Evolutionary conservation across 176 grass and related monocot genomes (phyloP), one percentile per base, ranked within the genome.

Genomic region (Microstegium vimineum): DNA sequence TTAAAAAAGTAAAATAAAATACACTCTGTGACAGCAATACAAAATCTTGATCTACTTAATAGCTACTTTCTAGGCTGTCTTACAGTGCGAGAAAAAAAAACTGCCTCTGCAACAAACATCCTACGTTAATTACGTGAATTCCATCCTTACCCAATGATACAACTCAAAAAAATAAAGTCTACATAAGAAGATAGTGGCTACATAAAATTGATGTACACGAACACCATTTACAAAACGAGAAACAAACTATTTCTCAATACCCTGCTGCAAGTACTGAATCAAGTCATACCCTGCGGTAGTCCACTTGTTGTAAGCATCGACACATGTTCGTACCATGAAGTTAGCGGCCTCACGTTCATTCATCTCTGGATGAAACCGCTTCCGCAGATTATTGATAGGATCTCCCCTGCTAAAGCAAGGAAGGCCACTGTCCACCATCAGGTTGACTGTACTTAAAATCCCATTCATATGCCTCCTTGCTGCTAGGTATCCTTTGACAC

Each of bases 211-310:
- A 86, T 86, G 67, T 90, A 89, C 86, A 91, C 25, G 72, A 31
- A 59, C 71, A 46, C 86, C 77, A 84, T 89, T 68, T 91, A 87
- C 74, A 81, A 90, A 81, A 85, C 5, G 38, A 82, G 61, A 66
- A 68, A 83, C n/a, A 35, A 49, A 76, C 90, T 95, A 99, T 86
- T 99, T 99, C 69, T 99, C 96, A 45, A 99, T 99, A 28, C 96
- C 91, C 78, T 99, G 96, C 87, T 99, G 96, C 79, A 99, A 84
- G 80, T 99, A 99, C 73, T 99, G 96, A 68, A 99, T 99, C 90
- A 95, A 93, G 87, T 99, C 96, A 61, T 99, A 99, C 42, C 96
- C 96, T 71, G 96, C 93, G 7, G 96, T 99, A 28, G 89, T 92
- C 96, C 96, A 99, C 69, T 99, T 99, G 77, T 99, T 99, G 89